A percentile compares a stretch with the other conserved stretches of the same genome.
phyloP scores from a whole-genome alignment of 768 basidiomycete genomes.

The Hirschioporus abietinus region DNA sequence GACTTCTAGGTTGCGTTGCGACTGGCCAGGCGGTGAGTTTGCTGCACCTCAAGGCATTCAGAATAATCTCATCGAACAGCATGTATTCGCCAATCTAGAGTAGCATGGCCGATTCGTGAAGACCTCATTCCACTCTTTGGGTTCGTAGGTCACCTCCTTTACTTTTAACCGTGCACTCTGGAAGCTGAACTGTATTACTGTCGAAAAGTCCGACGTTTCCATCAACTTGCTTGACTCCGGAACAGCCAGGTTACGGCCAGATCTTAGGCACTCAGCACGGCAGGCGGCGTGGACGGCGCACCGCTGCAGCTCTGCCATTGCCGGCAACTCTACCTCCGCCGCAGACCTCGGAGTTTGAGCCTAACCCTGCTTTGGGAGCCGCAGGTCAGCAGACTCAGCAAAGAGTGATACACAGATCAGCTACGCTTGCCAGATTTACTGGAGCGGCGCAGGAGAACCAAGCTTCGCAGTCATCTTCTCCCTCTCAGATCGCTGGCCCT shows the following conservation, averaged over 20 bases:
- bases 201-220: slow-evolving; percentile 72
- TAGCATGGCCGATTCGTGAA: slow-evolving; percentile 84
- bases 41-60: slow-evolving; percentile 4
- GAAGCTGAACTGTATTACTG: slow-evolving; percentile 15
- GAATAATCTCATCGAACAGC: slow-evolving; percentile 11
- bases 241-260: slow-evolving; percentile 84
- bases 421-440: slow-evolving; percentile 11
- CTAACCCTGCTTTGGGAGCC: slow-evolving; percentile 7
- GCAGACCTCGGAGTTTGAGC: slow-evolving; percentile 8
- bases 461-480: background rate
- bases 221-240: slow-evolving; percentile 75
- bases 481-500: background rate
- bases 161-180: slow-evolving; percentile 12
- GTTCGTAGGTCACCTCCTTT: slow-evolving; percentile 33
- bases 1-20: slow-evolving; percentile 63
- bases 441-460: background rate
- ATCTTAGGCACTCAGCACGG: slow-evolving; percentile 45
- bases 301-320: slow-evolving; percentile 11
- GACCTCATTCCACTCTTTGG: slow-evolving; percentile 87
- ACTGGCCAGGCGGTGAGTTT: slow-evolving; percentile 67
- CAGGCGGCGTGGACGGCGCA: slow-evolving; percentile 12
- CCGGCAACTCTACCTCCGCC: slow-evolving; percentile 12
- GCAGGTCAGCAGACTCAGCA: slow-evolving; percentile 13
- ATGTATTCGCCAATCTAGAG: slow-evolving; percentile 37
- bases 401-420: slow-evolving; percentile 16